Evolutionary conservation across 2,329 filamentous ascomycete genomes (phyloP), one percentile per base, ranked within the genome.

Genomic region (Fusarium keratoplasticum): DNA sequence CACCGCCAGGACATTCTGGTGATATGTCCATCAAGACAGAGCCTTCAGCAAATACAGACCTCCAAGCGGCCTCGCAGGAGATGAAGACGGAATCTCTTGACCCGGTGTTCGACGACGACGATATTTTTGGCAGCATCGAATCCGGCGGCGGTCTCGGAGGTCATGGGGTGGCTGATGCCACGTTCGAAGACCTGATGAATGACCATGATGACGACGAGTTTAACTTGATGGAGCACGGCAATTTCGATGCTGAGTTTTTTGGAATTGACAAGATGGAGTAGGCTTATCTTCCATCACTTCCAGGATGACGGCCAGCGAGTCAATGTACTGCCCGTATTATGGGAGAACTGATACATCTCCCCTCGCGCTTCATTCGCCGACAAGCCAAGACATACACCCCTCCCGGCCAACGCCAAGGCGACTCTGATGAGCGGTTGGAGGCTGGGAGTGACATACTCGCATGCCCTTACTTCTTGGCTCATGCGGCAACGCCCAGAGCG

Each of bases 151-250:
- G 81, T 64, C 81, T 83, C 65, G 79, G 78, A 50, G 61, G 77
- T 22, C 80, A 72, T 31, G 81, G 80, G 36, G 72, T 80, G 59
- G 77, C 76, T 22, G 82, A 82, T 22, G 78, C 82, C 42, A 86
- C 85, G 31, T 89, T 89, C 70, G 85, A 89, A 68, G 86, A 89
- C 68, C 80, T 89, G 67, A 89, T 85, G 77, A 81, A 81, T 58
- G 80, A 80, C 71, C 86, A 85, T 22, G 67, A 83, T 31, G 61
- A 74, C 77, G 66, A 74, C 9, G 65, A 68, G 14, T 85, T 84
- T 67, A 84, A 85, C 47, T 64, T 76, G 61, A 81, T 85, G 74
- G 84, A 84, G 62, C 84, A 86, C 73, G 84, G 82, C 9, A 84
- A 87, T 57, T 88, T 87, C 66, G 86, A 89, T 68, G 81, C 84